Percentiles rank a stretch among this genome's conserved stretches.
Evolutionary conservation across 495 filamentous ascomycete species (phyloP).

Genomic region (Penicillium fimorum): DNA sequence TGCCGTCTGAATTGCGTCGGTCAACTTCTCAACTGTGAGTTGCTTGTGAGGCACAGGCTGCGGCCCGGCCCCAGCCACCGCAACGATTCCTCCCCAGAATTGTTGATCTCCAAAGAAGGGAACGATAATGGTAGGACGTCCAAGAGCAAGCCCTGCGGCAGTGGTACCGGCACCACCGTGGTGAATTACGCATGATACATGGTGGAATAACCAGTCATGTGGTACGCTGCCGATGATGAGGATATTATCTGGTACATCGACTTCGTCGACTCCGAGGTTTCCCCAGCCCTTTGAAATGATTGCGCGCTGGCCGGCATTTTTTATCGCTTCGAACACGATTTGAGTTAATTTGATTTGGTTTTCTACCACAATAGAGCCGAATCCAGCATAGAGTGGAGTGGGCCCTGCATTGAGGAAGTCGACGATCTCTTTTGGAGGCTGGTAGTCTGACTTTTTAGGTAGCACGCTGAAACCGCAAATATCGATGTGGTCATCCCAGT

Average conservation of each 20-base stretch:
- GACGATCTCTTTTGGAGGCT: constrained; percentile 58
- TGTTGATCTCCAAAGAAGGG: constrained; percentile 87
- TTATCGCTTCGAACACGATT: constrained; percentile 67
- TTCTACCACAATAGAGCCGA: constrained; percentile 79
- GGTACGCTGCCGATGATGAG: constrained; percentile 77
- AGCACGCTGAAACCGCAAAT: constrained; percentile 76
- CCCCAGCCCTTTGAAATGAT: constrained; percentile 83
- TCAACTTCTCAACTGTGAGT: constrained; percentile 61
- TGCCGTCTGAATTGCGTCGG: constrained; percentile 58
- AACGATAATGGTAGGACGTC: constrained; percentile 71
- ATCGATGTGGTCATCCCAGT: constrained; percentile 71
- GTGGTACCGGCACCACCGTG: constrained; percentile 84
- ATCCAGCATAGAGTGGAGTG: constrained; percentile 77
- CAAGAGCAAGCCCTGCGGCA: constrained; percentile 66
- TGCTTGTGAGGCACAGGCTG: constrained; percentile 67
- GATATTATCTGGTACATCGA: constrained; percentile 62
- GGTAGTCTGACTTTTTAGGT: constrained; percentile 60
- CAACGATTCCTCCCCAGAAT: constrained; percentile 80
- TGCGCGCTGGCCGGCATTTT: constrained; percentile 64
- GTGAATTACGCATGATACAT: constrained; percentile 74
- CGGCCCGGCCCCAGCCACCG: constrained; percentile 69
- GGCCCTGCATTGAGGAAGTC: constrained; percentile 65
- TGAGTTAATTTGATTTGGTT: constrained; percentile 65
- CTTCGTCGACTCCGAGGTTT: constrained; percentile 60
- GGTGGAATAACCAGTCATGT: constrained; percentile 80